Conservation (phyloP, 768 basidiomycete species). For the Dendrothele bispora region DNA sequence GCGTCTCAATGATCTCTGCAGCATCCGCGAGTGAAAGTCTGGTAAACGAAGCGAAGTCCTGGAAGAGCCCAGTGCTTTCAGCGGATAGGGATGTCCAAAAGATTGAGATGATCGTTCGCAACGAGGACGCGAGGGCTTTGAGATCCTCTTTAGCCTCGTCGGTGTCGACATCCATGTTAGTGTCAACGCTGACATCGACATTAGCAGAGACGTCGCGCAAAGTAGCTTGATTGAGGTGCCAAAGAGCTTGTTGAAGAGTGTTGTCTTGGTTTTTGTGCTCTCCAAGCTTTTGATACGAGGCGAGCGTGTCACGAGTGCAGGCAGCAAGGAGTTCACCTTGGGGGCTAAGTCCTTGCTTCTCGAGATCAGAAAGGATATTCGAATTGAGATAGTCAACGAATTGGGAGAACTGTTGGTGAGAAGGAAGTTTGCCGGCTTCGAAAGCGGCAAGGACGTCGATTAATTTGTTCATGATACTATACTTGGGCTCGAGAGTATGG, state of each 20-base stretch:
- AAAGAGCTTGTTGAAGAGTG: slow-evolving; percentile 62
- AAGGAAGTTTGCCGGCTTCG: slow-evolving; percentile 70
- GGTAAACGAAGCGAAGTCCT: slow-evolving; percentile 64
- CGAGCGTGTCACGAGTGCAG: slow-evolving; percentile 51
- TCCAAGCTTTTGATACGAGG: slow-evolving; percentile 55
- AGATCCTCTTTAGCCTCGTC: slow-evolving; percentile 52
- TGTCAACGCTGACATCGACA: slow-evolving; percentile 30
- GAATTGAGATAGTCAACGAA: slow-evolving; percentile 57
- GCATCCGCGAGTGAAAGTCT: slow-evolving; percentile 67
- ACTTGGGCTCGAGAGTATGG: no score
- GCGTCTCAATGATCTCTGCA: slow-evolving; percentile 55
- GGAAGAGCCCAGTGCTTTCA: slow-evolving; percentile 53
- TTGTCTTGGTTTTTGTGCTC: slow-evolving; percentile 64
- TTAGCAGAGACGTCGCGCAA: slow-evolving; percentile 36
- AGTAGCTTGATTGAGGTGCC: slow-evolving; percentile 62
- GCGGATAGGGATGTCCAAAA: slow-evolving; percentile 53
- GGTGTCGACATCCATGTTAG: slow-evolving; percentile 23
- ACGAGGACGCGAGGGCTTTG: slow-evolving; percentile 44
- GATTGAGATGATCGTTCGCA: slow-evolving; percentile 51
- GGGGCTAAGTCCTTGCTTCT: slow-evolving; percentile 47
- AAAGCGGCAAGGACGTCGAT: slow-evolving; percentile 66
- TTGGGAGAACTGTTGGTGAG: slow-evolving; percentile 52
- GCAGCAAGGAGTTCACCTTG: slow-evolving; percentile 54
- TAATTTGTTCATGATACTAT: slow-evolving; percentile 73
- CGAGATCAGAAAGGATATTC: slow-evolving; percentile 45